Base-by-base conservation (phyloP, 345 rosid species). In the Raphanus sativus region DNA sequence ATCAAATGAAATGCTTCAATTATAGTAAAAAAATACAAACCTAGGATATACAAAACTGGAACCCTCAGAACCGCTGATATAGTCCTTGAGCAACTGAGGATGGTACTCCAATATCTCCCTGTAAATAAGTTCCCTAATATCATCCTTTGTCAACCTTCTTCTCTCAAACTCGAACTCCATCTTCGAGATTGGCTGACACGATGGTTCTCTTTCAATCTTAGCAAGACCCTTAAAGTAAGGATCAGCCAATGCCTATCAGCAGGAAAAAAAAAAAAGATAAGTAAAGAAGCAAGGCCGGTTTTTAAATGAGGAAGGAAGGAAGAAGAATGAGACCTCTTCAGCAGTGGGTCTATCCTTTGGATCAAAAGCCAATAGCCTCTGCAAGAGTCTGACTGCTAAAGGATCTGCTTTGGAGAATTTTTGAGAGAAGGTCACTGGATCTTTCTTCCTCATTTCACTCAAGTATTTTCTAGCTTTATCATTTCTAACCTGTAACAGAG, bases 121-220 rank as follows among this genome's bases (percentile, higher is more conserved):
- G 69, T 95, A 91, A 16, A 95, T 80, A 40, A 92, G 86, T 74
- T 93, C 98, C 69, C 93, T 86, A 36, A 93, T 82, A 67, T 95
- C 99, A 11, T 92, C 98, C 83, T 89, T 95, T 3, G 88, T 89
- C 77, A 95, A 82, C 83, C 96, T 87, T 69, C 97, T 81, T 83
- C 98, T 88, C 89, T 95, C 98, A 82, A 95, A 92, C 80, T 91
- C 97, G 79, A 95, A 95, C 81, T 95, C 99, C 85, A 95, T 75
- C 85, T 91, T 95, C 11, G 96, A 87, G 62, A 95, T 89, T 42
- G 86, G 89, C 78, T 86, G 94, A 75, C 89, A 90, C 36, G 96
- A 89, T 76, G 97, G 96, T 75, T 95, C 98, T 80, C 99, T 87
- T 84, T 90, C 98, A 67, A 87, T 83, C 82, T 90, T 95, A 21